These are phyloP conservation scores for Ganoderma leucocontextum DNA, from an alignment of 1,284 basidiomycete species.

Conservation along the genomic window DNA sequence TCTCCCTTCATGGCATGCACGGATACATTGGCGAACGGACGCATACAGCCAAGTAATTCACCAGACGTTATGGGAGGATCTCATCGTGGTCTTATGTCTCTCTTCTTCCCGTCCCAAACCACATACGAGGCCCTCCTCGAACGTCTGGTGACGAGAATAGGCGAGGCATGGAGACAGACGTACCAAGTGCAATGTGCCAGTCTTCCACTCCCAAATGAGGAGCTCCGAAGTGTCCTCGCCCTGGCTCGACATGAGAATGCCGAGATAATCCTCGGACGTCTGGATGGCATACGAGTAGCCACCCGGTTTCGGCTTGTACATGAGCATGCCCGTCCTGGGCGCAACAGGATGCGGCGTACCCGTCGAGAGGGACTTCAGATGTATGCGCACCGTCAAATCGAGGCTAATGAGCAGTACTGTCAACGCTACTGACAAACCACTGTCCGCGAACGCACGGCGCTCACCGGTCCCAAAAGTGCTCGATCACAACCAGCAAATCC, in stretches of 20 bases:
- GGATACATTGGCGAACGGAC: no score
- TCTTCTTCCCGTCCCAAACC: no score
- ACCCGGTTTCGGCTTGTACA: constrained; percentile 33
- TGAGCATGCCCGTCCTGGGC: constrained; percentile 44
- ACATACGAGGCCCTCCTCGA: no score
- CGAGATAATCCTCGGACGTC: constrained; percentile 56
- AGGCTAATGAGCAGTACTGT: background rate
- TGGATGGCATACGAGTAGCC: constrained; percentile 53
- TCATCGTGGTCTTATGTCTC: no score
- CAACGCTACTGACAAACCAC: background rate
- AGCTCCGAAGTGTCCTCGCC: constrained; percentile 51
- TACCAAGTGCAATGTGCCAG: constrained; percentile 54
- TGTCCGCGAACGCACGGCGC: background rate
- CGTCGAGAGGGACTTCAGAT: constrained; percentile 56
- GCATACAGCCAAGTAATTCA: no score
- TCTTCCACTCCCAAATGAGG: constrained; percentile 71
- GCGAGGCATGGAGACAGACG: background rate
- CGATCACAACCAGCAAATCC: constrained; percentile 63
- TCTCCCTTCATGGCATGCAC: no score
- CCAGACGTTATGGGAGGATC: no score
- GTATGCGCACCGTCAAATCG: constrained; percentile 42
- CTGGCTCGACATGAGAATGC: constrained; percentile 50
- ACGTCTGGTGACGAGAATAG: background rate
- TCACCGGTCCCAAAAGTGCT: constrained; percentile 44
- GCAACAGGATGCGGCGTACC: constrained; percentile 57